Percentiles rank a stretch among this genome's conserved stretches.
Conservation (phyloP, 805 yeast genomes). For the Pichia pseudocactophila region DNA sequence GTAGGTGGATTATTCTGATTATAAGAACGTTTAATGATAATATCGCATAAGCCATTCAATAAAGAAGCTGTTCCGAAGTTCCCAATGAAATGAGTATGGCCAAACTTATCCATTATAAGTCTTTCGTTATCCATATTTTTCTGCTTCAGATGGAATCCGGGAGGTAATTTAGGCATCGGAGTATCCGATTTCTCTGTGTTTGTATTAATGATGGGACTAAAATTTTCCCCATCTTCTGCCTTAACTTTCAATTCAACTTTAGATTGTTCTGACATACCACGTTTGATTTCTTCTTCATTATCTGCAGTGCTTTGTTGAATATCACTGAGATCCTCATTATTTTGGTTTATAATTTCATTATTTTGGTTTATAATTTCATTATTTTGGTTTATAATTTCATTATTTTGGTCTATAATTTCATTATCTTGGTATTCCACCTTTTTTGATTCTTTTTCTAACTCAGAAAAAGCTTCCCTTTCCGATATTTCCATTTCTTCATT, state of each 20-base stretch:
- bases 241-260: too few relatives aligned
- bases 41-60: conserved; percentile 34
- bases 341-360: neutral
- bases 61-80: conserved; percentile 38
- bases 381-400: neutral
- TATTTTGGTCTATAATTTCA: neutral
- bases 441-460: conserved; percentile 1
- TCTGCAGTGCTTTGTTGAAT: too few relatives aligned
- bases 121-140: conserved; percentile 24
- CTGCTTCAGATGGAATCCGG: conserved; percentile 15
- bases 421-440: neutral
- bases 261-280: too few relatives aligned
- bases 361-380: neutral
- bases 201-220: too few relatives aligned
- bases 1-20: conserved; percentile 28
- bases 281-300: too few relatives aligned
- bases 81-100: conserved; percentile 41
- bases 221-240: neutral
- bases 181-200: neutral
- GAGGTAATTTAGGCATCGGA: conserved; percentile 14
- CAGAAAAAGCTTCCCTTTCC: conserved; percentile 5
- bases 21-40: conserved; percentile 31
- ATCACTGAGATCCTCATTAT: too few relatives aligned
- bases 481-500: conserved; percentile 9
- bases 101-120: conserved; percentile 35